Conservation (phyloP, 2,329 filamentous ascomycete genomes). For the Cercospora janseana region DNA sequence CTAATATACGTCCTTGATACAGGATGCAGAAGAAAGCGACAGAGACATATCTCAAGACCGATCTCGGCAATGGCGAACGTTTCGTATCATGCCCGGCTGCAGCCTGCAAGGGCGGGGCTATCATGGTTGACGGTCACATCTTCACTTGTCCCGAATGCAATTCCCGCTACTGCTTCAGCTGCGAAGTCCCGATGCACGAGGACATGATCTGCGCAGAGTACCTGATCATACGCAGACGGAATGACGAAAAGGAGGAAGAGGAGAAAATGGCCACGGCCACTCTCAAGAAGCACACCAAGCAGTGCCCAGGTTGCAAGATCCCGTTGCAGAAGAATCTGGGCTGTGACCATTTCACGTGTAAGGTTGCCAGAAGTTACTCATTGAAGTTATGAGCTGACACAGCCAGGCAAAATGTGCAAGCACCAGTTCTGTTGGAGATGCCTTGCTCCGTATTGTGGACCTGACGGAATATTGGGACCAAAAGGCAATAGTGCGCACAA, state of each 20-base stretch:
- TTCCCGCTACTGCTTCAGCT: slow-evolving; percentile 13
- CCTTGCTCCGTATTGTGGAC: slow-evolving; percentile 7
- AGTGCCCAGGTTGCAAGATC: slow-evolving; percentile 15
- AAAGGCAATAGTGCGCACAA: slow-evolving; percentile 8
- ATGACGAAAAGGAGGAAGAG: slow-evolving; percentile 7
- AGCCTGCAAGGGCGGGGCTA: not conserved
- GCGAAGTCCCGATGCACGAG: slow-evolving; percentile 15
- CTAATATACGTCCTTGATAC: not conserved
- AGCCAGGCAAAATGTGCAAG: slow-evolving; percentile 13
- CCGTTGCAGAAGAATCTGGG: slow-evolving; percentile 7
- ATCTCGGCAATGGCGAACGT: not conserved
- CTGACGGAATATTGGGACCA: not conserved
- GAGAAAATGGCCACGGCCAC: not conserved
- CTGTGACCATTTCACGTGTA: slow-evolving; percentile 14
- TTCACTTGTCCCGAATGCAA: slow-evolving; percentile 15
- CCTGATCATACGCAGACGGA: not conserved
- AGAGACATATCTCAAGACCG: not conserved
- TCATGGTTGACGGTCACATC: slow-evolving; percentile 15
- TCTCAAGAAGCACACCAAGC: slow-evolving; percentile 13
- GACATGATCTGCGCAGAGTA: slow-evolving; percentile 7
- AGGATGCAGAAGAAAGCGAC: slow-evolving; percentile 15
- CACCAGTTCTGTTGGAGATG: slow-evolving; percentile 24
- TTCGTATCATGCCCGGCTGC: slow-evolving; percentile 12
- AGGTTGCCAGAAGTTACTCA: not conserved
- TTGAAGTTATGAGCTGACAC: not conserved